phyloP scores from a whole-genome alignment of 2,329 filamentous ascomycete genomes.

The Dothideomycetes sp. region DNA sequence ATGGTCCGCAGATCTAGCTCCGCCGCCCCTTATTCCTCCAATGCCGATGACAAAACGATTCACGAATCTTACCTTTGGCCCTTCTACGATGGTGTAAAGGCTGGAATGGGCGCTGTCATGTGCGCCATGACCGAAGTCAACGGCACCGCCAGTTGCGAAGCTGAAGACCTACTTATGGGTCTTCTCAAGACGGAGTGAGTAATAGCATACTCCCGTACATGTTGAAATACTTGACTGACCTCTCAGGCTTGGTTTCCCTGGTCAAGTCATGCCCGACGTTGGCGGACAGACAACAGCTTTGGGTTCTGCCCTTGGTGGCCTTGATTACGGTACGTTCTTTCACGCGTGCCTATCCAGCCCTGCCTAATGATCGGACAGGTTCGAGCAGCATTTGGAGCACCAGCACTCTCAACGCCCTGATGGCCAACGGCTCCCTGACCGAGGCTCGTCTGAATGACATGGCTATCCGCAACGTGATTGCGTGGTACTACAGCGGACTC shows the following conservation, averaged over 20 bases:
- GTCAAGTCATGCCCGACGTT: conserved; percentile 54
- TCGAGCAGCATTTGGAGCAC: conserved; percentile 1
- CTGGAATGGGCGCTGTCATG: conserved; percentile 21
- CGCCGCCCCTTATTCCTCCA: conserved; percentile 5
- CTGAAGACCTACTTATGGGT: conserved; percentile 32
- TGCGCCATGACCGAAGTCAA: conserved; percentile 11
- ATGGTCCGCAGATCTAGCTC: not conserved
- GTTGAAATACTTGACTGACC: too few relatives aligned
- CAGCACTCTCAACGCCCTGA: conserved; percentile 12
- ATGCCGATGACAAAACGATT: conserved; percentile 16
- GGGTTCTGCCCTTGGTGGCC: conserved; percentile 22
- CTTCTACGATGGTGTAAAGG: conserved; percentile 20
- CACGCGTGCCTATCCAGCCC: conserved; percentile 15
- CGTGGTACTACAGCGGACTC: conserved; percentile 38
- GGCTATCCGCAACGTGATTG: conserved; percentile 32
- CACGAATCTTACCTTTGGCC: conserved; percentile 22
- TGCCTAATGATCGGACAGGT: too few relatives aligned
- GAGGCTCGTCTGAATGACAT: conserved; percentile 30
- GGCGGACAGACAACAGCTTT: not conserved
- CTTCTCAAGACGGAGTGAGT: conserved; percentile 70
- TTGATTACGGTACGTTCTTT: conserved; percentile 49
- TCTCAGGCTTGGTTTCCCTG: conserved; percentile 69
- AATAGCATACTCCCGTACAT: too few relatives aligned
- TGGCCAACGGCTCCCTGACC: conserved; percentile 16
- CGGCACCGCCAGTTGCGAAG: conserved; percentile 9